Evolutionary conservation across 805 yeast species (phyloP).

Genomic region (Metschnikowia lochheadii): DNA sequence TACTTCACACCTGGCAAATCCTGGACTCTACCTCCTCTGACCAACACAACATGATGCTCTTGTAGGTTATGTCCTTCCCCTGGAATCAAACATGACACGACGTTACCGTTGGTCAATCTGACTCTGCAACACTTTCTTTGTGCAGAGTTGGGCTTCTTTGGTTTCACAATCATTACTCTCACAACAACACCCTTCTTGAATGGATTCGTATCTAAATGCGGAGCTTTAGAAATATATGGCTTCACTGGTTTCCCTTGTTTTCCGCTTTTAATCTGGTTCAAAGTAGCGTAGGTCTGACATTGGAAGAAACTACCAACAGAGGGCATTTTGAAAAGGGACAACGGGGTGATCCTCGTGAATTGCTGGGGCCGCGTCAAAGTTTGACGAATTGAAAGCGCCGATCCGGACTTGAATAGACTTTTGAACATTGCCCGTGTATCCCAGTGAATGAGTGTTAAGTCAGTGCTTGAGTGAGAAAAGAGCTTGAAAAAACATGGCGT

Average conservation of each 20-base stretch:
- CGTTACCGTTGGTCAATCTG: slow-evolving; percentile 82
- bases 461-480: slow-evolving; percentile 6
- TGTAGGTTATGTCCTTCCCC: slow-evolving; percentile 99
- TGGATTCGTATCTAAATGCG: slow-evolving; percentile 80
- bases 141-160: slow-evolving; percentile 98
- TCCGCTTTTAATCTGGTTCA: slow-evolving; percentile 75
- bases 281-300: slow-evolving; percentile 59
- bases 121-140: slow-evolving; percentile 97
- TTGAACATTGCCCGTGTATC: slow-evolving; percentile 11
- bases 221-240: slow-evolving; percentile 58
- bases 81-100: slow-evolving; percentile 89
- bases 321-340: slow-evolving; percentile 17
- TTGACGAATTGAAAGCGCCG: slow-evolving; percentile 6
- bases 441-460: not conserved
- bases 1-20: slow-evolving; percentile 98
- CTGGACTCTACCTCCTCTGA: slow-evolving; percentile 97
- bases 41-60: slow-evolving; percentile 93
- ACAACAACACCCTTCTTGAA: slow-evolving; percentile 90
- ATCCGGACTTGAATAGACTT: slow-evolving; percentile 12
- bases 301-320: slow-evolving; percentile 7
- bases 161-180: slow-evolving; percentile 91
- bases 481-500: not conserved
- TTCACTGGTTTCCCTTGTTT: slow-evolving; percentile 46
- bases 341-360: slow-evolving; percentile 8
- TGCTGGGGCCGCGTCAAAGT: slow-evolving; percentile 3